These are phyloP conservation scores for Nannochloropsis granulata DNA, from an alignment of 108 stramenopile species.

Conservation along the genomic window DNA sequence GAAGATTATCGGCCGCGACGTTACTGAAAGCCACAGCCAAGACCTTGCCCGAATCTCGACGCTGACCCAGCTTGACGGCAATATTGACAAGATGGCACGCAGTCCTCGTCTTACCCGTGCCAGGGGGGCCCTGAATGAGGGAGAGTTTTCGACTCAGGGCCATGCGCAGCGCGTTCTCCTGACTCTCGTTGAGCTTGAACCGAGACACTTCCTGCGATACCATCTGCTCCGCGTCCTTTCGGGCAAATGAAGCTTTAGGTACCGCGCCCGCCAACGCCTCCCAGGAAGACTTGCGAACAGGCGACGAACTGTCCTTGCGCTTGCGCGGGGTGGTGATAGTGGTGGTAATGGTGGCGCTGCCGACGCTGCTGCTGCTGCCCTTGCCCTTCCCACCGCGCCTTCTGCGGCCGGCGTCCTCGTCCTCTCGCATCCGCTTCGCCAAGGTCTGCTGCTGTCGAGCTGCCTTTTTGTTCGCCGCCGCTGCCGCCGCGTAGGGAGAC, in stretches of 20 bases:
- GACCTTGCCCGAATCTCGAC: slow-evolving; percentile 2
- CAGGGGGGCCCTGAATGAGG: slow-evolving; percentile 35
- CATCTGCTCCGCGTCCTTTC: not conserved
- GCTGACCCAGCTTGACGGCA: not conserved
- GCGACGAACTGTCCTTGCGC: too few species aligned
- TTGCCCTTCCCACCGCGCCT: not conserved
- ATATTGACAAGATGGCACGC: slow-evolving; percentile 22
- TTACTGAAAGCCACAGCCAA: slow-evolving; percentile 54
- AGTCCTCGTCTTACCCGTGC: slow-evolving; percentile 41
- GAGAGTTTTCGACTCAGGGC: slow-evolving; percentile 3
- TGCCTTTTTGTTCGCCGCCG: not conserved
- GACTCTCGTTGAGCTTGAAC: slow-evolving; percentile 4
- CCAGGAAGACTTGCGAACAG: not conserved
- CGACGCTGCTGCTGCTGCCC: not conserved
- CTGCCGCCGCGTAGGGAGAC: not conserved
- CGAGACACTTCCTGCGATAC: not conserved
- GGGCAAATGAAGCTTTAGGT: not conserved
- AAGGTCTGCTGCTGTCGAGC: not conserved
- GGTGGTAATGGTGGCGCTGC: not conserved
- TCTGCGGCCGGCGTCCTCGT: not conserved
- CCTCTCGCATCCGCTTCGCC: not conserved
- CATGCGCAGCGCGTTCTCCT: slow-evolving; percentile 13
- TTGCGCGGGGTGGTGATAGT: not conserved
- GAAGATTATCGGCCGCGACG: slow-evolving; percentile 91
- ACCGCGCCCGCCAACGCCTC: not conserved